phyloP scores from a whole-genome alignment of 208 protist species.

The Leishmania guyanensis region DNA sequence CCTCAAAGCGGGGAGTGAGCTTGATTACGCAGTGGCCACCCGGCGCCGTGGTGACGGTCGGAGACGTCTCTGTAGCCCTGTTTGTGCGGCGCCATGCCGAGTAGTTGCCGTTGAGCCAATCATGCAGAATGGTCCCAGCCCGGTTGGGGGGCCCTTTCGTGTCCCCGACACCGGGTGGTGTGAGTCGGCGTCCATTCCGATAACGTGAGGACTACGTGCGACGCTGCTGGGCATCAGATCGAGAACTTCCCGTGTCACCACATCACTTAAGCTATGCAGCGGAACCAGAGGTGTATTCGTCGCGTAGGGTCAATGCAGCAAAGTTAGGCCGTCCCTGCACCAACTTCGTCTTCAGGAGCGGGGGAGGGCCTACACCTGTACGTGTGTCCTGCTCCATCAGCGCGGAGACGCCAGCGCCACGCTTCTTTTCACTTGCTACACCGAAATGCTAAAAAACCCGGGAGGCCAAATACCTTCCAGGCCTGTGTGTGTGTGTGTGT shows the following conservation, averaged over 20 bases:
- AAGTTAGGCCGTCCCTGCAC: not conserved
- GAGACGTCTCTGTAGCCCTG: not conserved
- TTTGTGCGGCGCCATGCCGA: not conserved
- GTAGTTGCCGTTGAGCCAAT: not conserved
- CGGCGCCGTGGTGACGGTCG: not conserved
- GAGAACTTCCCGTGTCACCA: not conserved
- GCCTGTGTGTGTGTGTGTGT: no score
- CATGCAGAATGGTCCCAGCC: not conserved
- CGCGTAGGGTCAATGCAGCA: not conserved
- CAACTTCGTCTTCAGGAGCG: not conserved
- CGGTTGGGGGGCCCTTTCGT: not conserved
- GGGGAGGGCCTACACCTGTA: not conserved
- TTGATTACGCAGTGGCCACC: not conserved
- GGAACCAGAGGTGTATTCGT: not conserved
- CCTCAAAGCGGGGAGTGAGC: not conserved
- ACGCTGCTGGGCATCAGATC: not conserved
- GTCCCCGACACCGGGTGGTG: not conserved
- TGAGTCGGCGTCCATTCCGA: not conserved
- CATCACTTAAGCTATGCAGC: not conserved
- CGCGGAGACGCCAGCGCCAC: not conserved
- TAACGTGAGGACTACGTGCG: not conserved
- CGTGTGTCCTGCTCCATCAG: not conserved
- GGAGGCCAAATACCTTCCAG: not conserved
- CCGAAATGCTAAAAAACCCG: not conserved
- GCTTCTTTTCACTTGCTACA: not conserved